Percentiles rank a stretch among this genome's conserved stretches.
These are phyloP conservation scores for Omphalea diandra DNA, from an alignment of 441 rosid species.

Conservation along the genomic window DNA sequence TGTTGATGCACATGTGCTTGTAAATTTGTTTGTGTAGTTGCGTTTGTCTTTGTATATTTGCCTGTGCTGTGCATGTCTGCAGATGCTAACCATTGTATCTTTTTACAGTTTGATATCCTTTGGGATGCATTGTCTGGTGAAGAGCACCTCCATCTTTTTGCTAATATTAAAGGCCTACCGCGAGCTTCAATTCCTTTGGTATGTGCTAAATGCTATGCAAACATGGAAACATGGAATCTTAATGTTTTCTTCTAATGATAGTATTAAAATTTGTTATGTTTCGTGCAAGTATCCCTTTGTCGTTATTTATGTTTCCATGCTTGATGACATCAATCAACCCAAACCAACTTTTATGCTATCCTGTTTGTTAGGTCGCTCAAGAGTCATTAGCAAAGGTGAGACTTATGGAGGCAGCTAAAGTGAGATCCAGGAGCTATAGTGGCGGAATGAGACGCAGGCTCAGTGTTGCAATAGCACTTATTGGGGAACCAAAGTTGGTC, in stretches of 20 bases:
- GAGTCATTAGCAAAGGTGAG: constrained; percentile 72
- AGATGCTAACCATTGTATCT: constrained; percentile 21
- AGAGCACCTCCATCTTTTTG: constrained; percentile 87
- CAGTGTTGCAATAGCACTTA: constrained; percentile 87
- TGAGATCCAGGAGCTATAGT: constrained; percentile 91
- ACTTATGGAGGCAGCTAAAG: constrained; percentile 58
- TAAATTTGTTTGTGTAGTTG: neutral
- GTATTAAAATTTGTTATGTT: neutral
- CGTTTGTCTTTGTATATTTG: neutral
- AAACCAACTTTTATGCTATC: neutral
- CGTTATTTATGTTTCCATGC: neutral
- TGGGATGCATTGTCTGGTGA: constrained; percentile 88
- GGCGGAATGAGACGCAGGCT: constrained; percentile 97
- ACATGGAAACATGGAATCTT: neutral
- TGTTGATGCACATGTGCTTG: neutral
- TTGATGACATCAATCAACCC: constrained; percentile 5
- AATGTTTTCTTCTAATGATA: neutral
- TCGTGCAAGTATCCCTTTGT: neutral
- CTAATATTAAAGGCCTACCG: constrained; percentile 80
- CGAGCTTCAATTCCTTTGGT: constrained; percentile 60
- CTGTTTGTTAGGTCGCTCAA: constrained; percentile 41
- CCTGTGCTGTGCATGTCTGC: neutral
- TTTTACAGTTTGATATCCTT: constrained; percentile 78
- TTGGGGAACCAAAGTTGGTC: constrained; percentile 87
- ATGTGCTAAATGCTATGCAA: constrained; percentile 23